phyloP scores from a whole-genome alignment of 495 filamentous ascomycete species.

The Penicillium steckii region DNA sequence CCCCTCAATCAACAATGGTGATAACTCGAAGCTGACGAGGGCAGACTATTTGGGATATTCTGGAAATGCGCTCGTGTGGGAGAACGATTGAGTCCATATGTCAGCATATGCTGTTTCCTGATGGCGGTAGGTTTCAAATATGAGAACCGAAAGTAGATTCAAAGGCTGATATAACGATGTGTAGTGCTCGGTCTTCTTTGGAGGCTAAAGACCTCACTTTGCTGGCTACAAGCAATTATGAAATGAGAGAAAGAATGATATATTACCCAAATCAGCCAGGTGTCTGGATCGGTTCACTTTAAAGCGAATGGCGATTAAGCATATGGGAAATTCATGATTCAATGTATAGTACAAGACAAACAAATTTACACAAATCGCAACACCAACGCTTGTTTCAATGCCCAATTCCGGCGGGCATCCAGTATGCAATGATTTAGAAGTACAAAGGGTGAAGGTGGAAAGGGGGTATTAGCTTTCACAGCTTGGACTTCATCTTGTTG shows the following conservation, averaged over 20 bases:
- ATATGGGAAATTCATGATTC: constrained; percentile 25
- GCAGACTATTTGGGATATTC: constrained; percentile 81
- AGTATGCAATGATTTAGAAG: constrained; percentile 11
- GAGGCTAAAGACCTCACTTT: constrained; percentile 22
- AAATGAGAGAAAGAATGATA: neutral
- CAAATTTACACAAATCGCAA: constrained; percentile 20
- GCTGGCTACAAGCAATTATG: neutral
- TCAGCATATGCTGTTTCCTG: constrained; percentile 87
- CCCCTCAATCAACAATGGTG: neutral
- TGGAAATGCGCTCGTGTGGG: constrained; percentile 97
- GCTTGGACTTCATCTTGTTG: constrained; percentile 20
- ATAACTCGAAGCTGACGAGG: constrained; percentile 5
- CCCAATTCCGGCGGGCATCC: constrained; percentile 2
- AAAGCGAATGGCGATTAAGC: constrained; percentile 14
- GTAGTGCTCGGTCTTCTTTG: constrained; percentile 46
- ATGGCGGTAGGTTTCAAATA: constrained; percentile 76
- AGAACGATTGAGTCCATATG: constrained; percentile 91
- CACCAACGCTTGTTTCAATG: constrained; percentile 10
- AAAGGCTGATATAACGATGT: neutral
- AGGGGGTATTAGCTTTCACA: constrained; percentile 30
- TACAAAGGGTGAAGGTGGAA: constrained; percentile 1
- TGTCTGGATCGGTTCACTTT: constrained; percentile 3
- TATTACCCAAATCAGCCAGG: neutral
- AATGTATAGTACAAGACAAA: constrained; percentile 29
- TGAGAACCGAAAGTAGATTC: neutral